Conservation (phyloP, 2,329 filamentous ascomycete genomes). For the Aspergillus awamori region DNA sequence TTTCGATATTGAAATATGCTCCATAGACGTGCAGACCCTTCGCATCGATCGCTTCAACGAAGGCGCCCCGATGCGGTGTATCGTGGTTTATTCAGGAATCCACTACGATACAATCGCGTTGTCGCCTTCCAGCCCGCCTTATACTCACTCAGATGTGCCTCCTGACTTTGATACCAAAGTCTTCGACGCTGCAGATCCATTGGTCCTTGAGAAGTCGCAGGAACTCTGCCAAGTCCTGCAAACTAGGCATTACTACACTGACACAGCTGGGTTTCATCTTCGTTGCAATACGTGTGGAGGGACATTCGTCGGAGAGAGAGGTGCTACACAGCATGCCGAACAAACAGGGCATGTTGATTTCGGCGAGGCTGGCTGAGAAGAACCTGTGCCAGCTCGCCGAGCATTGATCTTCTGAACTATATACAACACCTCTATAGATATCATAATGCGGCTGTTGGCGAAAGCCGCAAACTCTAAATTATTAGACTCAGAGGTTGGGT, state of each 20-base stretch:
- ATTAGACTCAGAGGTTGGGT: too few relatives aligned
- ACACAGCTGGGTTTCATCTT: conserved; percentile 78
- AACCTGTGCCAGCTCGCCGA: neutral
- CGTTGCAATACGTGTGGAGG: conserved; percentile 67
- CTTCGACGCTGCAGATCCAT: conserved; percentile 61
- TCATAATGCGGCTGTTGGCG: too few relatives aligned
- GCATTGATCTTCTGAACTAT: neutral
- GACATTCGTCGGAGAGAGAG: conserved; percentile 49
- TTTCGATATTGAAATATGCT: conserved; percentile 83
- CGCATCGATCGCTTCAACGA: conserved; percentile 79
- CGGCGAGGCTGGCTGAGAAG: conserved; percentile 45
- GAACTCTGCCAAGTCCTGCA: conserved; percentile 68
- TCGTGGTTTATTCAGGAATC: conserved; percentile 87
- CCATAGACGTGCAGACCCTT: conserved; percentile 74
- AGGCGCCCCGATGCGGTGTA: conserved; percentile 67
- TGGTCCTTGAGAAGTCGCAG: conserved; percentile 62
- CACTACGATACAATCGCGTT: conserved; percentile 91
- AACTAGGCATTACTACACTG: conserved; percentile 80
- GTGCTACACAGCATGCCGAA: conserved; percentile 50
- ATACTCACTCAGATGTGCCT: conserved; percentile 59
- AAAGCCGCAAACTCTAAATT: too few relatives aligned
- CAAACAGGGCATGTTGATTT: conserved; percentile 54
- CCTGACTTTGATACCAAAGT: conserved; percentile 80
- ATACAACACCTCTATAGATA: neutral
- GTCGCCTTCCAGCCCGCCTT: conserved; percentile 62